Percentiles rank a stretch among this genome's conserved stretches.
phyloP scores from a whole-genome alignment of 2,329 filamentous ascomycete species.

The Phialophora expanda region DNA sequence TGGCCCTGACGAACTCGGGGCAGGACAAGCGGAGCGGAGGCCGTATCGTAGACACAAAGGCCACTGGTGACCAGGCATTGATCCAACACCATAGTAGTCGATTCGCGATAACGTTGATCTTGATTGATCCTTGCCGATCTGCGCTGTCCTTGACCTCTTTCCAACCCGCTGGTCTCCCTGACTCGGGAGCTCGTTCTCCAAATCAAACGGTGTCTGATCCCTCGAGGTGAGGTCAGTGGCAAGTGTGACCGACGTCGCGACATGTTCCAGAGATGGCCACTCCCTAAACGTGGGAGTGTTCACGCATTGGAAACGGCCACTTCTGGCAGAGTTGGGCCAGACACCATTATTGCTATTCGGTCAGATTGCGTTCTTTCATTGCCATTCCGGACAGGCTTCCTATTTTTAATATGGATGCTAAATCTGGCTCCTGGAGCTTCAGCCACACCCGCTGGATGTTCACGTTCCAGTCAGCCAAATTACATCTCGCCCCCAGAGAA shows the following conservation, averaged over 20 bases:
- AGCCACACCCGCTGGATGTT: not conserved
- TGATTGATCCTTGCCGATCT: not conserved
- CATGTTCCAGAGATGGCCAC: no score
- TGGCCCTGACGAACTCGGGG: not conserved
- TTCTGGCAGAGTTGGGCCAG: no score
- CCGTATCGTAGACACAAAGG: not conserved
- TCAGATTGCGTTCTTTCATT: conserved; percentile 1
- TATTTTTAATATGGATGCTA: not conserved
- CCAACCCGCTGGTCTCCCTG: not conserved
- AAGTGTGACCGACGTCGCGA: not conserved
- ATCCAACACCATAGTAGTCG: not conserved
- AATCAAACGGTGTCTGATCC: not conserved
- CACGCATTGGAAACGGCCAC: no score
- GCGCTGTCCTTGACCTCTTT: not conserved
- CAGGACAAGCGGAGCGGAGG: not conserved
- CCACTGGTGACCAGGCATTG: not conserved
- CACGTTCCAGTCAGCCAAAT: not conserved
- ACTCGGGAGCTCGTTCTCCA: not conserved
- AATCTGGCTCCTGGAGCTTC: not conserved
- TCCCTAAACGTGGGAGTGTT: no score
- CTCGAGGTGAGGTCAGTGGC: not conserved
- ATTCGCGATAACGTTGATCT: not conserved
- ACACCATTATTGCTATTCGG: not conserved
- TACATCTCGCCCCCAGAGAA: not conserved
- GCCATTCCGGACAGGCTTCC: not conserved